Conservation (phyloP, 495 filamentous ascomycete species). For the Penicillium lividum region DNA sequence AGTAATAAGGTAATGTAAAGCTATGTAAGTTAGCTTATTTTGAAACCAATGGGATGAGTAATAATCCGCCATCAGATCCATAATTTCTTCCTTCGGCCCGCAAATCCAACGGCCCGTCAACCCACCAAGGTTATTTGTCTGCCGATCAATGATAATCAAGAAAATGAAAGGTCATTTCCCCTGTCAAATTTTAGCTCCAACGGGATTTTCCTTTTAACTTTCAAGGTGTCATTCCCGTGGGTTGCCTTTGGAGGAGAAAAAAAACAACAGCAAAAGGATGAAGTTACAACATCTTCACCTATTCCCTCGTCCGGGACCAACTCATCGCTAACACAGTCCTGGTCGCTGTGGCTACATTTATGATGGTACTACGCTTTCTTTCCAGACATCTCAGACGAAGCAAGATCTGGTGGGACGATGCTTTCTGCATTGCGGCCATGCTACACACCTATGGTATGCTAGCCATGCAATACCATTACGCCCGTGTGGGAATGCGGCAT, state of each 20-base stretch:
- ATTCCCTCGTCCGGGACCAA: conserved; percentile 18
- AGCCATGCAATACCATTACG: conserved; percentile 26
- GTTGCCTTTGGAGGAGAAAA: neutral
- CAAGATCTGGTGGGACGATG: conserved; percentile 29
- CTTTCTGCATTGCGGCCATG: conserved; percentile 11
- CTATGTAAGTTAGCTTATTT: neutral
- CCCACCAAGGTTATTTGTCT: neutral
- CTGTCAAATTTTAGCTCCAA: neutral
- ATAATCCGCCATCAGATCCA: neutral
- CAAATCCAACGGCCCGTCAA: conserved; percentile 8
- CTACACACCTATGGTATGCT: conserved; percentile 29
- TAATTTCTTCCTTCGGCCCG: conserved; percentile 7
- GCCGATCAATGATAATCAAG: neutral
- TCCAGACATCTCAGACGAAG: conserved; percentile 20
- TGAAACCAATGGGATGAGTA: neutral
- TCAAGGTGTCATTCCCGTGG: too few relatives aligned
- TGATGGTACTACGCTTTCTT: conserved; percentile 21
- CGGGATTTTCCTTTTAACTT: neutral
- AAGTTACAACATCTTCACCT: conserved; percentile 24
- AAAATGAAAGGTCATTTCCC: neutral
- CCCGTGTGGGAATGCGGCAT: conserved; percentile 24
- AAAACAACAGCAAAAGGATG: conserved; percentile 2
- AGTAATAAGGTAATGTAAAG: neutral
- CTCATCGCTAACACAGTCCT: conserved; percentile 30
- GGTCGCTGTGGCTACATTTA: conserved; percentile 15